phyloP scores from a whole-genome alignment of 2,329 filamentous ascomycete genomes.

The Aschersonia sp. region DNA sequence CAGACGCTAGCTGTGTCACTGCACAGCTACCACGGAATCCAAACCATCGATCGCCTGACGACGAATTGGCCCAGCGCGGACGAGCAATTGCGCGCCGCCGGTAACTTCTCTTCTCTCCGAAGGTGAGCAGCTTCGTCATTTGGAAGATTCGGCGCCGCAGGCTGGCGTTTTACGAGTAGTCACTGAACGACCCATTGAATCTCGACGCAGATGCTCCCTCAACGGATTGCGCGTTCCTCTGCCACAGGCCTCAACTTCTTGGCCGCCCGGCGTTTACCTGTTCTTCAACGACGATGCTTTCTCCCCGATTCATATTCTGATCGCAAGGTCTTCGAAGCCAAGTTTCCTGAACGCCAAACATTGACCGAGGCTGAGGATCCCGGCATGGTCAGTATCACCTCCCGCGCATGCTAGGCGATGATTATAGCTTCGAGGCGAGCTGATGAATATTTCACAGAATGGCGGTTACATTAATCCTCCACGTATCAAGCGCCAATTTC shows the following conservation, averaged over 20 bases:
- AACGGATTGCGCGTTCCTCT: constrained; percentile 39
- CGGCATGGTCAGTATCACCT: constrained; percentile 37
- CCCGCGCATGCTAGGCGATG: background rate
- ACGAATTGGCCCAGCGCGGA: no score
- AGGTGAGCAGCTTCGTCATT: no score
- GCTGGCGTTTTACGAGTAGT: no score
- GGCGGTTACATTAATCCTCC: constrained; percentile 73
- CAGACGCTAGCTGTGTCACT: no score
- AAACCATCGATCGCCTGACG: no score
- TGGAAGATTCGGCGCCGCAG: no score
- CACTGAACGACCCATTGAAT: no score
- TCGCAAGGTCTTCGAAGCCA: constrained; percentile 31
- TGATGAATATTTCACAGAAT: constrained; percentile 39
- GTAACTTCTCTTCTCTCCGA: no score
- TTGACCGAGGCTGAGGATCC: constrained; percentile 50
- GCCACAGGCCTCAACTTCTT: constrained; percentile 27
- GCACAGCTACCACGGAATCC: no score
- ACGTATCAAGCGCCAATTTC: constrained; percentile 72
- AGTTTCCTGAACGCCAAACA: constrained; percentile 31
- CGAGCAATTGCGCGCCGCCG: no score
- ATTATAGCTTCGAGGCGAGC: constrained; percentile 7
- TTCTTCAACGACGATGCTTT: constrained; percentile 42
- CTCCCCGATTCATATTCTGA: constrained; percentile 34
- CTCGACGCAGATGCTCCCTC: constrained; percentile 40
- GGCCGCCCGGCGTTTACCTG: constrained; percentile 32